These are phyloP conservation scores for Ogataea allantospora DNA, from an alignment of 805 yeast genomes.

Conservation along the genomic window DNA sequence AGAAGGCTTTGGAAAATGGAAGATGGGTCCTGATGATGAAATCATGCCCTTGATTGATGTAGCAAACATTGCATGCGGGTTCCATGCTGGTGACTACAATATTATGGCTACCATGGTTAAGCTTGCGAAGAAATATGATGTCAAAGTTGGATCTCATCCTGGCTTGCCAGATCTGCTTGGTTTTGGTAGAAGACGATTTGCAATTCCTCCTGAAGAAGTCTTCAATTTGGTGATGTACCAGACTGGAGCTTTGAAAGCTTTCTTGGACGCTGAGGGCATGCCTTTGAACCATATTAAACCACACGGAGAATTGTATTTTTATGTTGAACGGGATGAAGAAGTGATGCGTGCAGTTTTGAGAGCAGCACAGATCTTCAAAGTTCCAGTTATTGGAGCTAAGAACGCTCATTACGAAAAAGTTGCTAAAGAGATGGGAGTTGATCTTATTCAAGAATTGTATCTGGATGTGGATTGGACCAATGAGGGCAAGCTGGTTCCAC, in stretches of 20 bases:
- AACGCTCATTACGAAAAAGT: conserved; percentile 30
- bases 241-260: conserved; percentile 39
- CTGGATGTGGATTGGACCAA: conserved; percentile 35
- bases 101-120: conserved; percentile 36
- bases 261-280: conserved; percentile 37
- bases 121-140: conserved; percentile 35
- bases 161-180: conserved; percentile 40
- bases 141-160: conserved; percentile 40
- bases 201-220: conserved; percentile 37
- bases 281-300: conserved; percentile 36
- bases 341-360: conserved; percentile 37
- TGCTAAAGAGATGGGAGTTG: conserved; percentile 34
- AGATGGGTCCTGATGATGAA: conserved; percentile 40
- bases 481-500: conserved; percentile 33
- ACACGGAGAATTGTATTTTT: conserved; percentile 40
- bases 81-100: conserved; percentile 40
- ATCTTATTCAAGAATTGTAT: conserved; percentile 38
- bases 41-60: conserved; percentile 39
- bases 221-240: conserved; percentile 38
- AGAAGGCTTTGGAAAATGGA: conserved; percentile 39
- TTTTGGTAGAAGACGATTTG: conserved; percentile 39
- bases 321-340: conserved; percentile 36
- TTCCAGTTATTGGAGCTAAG: conserved; percentile 40
- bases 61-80: conserved; percentile 43
- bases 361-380: conserved; percentile 36